Evolutionary conservation across 2,329 filamentous ascomycete genomes (phyloP), one percentile per base, ranked within the genome.

Genomic region (Claviceps purpurea): DNA sequence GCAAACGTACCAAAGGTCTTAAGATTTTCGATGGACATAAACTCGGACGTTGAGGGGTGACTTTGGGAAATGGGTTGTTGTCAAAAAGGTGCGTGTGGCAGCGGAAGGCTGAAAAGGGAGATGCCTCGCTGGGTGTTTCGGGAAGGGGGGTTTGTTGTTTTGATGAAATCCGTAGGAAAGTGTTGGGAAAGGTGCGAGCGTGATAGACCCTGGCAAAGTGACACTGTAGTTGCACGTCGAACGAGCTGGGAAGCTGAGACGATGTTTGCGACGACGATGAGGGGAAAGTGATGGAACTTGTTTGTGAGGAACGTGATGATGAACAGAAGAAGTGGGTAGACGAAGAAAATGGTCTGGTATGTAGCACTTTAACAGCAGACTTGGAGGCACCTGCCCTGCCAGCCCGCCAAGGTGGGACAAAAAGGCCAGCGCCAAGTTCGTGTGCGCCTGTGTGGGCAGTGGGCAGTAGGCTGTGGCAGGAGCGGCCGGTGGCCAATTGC

Each of bases 11-110:
- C 87, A 84, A 89, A 89, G 79, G 85, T 84, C 83, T 93, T 93
- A 76, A 94, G 86, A 82, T 94, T 94, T 89, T 93, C 87, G 87
- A 93, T 93, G 83, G 88, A 93, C 88, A 93, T 93, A 90, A 89
- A 90, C 85, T 86, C 84, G 83, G 77, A 80, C 82, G 82, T 79
- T 67, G 68, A 65, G 73, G 76, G 77, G 73, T 72, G 62, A 68
- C 70, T 64, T 69, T 68, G 73, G 76, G 74, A 77, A 72, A 77
- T 68, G 70, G 72, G 70, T 74, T 72, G 50, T 34, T 49, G 20
- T 41, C 50, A 37, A 50, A 24, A 39, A 60, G 64, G 64, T 59
- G 59, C 62, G 58, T 61, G 58, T 64, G 66, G 45, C 62, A 76
- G 74, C 74, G 74, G 77, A 77, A 73, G 64, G 69, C 68, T 70